Evolutionary conservation across 1,284 basidiomycete species (phyloP).

Genomic region (Austropuccinia psidii): DNA sequence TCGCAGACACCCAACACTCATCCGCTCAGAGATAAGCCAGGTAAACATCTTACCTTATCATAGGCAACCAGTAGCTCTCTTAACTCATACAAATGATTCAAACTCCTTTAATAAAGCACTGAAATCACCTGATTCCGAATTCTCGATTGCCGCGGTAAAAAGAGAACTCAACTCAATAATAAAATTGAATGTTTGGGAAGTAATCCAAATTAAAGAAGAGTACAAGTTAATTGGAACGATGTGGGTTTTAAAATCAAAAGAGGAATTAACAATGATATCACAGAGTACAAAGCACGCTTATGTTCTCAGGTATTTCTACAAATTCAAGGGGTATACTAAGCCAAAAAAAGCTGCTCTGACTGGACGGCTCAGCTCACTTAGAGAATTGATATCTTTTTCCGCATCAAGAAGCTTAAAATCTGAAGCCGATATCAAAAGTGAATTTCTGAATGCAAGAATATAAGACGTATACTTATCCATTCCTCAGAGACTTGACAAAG

Average conservation of each 20-base stretch:
- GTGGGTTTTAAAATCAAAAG: constrained; percentile 10
- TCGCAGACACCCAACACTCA: too few species aligned
- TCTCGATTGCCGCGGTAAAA: too few species aligned
- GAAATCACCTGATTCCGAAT: too few species aligned
- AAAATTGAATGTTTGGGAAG: too few species aligned
- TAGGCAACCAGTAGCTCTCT: too few species aligned
- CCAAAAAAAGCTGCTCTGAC: background rate
- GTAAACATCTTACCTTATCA: too few species aligned
- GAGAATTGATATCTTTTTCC: background rate
- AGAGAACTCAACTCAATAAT: too few species aligned
- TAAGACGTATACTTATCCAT: background rate
- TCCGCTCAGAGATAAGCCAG: too few species aligned
- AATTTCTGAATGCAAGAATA: background rate
- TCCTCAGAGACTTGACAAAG: background rate
- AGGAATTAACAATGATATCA: background rate
- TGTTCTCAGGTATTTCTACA: background rate
- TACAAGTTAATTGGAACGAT: too few species aligned
- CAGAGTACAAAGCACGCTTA: background rate
- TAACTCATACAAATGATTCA: too few species aligned
- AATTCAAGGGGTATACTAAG: background rate
- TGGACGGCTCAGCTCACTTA: background rate
- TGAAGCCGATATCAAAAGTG: background rate
- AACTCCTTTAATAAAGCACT: too few species aligned
- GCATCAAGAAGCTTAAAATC: background rate
- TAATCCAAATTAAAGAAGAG: too few species aligned